Percentiles rank a stretch among this genome's conserved stretches.
Evolutionary conservation across 768 basidiomycete genomes (phyloP).

Genomic region (Pulveroboletus sp.): DNA sequence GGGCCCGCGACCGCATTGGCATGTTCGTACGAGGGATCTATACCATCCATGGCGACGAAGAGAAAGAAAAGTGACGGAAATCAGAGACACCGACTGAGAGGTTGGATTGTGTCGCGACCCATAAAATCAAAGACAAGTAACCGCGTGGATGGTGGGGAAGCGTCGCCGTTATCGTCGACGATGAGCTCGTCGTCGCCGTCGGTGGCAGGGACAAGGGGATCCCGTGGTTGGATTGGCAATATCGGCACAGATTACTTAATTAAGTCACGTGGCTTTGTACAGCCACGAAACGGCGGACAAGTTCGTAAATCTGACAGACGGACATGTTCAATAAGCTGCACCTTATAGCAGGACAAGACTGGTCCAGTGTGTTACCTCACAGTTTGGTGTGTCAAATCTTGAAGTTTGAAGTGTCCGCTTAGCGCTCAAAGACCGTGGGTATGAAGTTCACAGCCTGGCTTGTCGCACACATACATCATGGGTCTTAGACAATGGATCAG

Average conservation of each 20-base stretch:
- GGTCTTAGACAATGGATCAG: constrained; percentile 19
- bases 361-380: too few species aligned
- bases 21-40: constrained; percentile 28
- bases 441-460: too few species aligned
- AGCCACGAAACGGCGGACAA: too few species aligned
- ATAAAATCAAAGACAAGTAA: constrained; percentile 10
- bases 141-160: neutral
- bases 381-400: too few species aligned
- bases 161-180: constrained; percentile 29
- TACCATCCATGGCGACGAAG: constrained; percentile 30
- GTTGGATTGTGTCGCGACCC: constrained; percentile 10
- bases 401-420: neutral
- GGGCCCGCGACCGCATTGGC: constrained; percentile 65
- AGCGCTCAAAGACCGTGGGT: constrained; percentile 2
- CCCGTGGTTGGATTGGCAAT: constrained; percentile 30
- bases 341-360: too few species aligned
- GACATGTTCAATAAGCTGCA: too few species aligned
- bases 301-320: too few species aligned
- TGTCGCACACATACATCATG: constrained; percentile 9
- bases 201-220: constrained; percentile 38
- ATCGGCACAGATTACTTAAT: constrained; percentile 33
- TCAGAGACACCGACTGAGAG: constrained; percentile 22
- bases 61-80: constrained; percentile 15
- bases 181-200: constrained; percentile 31
- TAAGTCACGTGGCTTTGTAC: constrained; percentile 23